Evolutionary conservation across 1,139 yeast species (phyloP).

Genomic region (Ashbya aceris): DNA sequence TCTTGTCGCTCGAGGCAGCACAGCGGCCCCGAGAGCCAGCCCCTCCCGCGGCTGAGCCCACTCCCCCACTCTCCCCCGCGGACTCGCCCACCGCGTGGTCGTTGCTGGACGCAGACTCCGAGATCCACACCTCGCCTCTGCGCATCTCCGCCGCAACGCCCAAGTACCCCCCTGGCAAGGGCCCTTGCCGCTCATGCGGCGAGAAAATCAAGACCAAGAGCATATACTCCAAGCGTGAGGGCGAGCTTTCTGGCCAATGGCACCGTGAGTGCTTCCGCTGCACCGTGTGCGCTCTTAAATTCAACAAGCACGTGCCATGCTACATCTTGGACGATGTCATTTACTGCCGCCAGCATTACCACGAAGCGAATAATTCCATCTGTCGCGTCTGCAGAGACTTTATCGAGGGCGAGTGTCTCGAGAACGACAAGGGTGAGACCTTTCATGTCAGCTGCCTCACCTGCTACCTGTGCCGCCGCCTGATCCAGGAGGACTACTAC

Average conservation of each 20-base stretch:
- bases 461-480: constrained; percentile 43
- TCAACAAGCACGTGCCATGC: constrained; percentile 58
- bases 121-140: constrained; percentile 5
- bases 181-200: constrained; percentile 65
- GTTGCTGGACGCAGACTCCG: background rate
- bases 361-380: constrained; percentile 59
- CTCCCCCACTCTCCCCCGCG: background rate
- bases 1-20: background rate
- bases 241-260: constrained; percentile 89
- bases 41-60: background rate
- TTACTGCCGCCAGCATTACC: constrained; percentile 77
- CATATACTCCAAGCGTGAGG: constrained; percentile 66
- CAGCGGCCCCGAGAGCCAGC: too few relatives aligned
- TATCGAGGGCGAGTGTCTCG: constrained; percentile 87
- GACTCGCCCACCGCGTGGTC: background rate
- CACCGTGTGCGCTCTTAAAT: constrained; percentile 45
- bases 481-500: constrained; percentile 47
- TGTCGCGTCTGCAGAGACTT: constrained; percentile 66
- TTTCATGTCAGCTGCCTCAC: constrained; percentile 58
- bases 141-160: background rate
- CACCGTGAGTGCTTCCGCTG: constrained; percentile 81
- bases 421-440: constrained; percentile 56
- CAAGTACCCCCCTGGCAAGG: constrained; percentile 50
- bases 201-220: constrained; percentile 35
- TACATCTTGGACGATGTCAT: constrained; percentile 75